Evolutionary conservation across 768 basidiomycete species (phyloP).

Genomic region (Suillus subalutaceus): DNA sequence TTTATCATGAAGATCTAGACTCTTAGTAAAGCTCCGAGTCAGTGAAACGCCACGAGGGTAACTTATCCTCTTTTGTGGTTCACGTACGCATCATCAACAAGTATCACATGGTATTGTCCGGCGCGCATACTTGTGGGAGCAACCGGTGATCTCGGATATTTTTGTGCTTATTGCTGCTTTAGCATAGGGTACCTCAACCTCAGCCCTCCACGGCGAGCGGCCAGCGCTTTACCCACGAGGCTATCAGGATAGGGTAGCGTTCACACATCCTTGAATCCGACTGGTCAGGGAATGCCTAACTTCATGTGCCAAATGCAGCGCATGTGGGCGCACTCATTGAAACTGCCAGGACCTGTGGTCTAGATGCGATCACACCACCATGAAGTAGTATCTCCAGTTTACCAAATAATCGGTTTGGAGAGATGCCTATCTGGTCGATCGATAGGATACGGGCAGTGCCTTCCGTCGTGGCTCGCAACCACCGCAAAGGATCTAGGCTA

Average conservation of each 20-base stretch:
- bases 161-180: background rate
- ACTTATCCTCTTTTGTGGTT: background rate
- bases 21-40: background rate
- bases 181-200: background rate
- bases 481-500: background rate
- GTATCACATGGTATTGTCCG: background rate
- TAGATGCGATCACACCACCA: too few species aligned
- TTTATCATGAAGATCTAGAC: background rate
- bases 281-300: background rate
- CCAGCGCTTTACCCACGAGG: background rate
- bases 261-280: background rate
- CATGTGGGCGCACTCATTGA: background rate
- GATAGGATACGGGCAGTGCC: background rate
- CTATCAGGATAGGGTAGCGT: background rate
- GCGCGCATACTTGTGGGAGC: background rate
- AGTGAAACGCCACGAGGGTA: background rate
- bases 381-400: background rate
- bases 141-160: background rate
- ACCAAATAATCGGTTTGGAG: background rate
- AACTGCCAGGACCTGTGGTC: background rate
- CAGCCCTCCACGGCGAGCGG: background rate
- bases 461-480: background rate
- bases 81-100: background rate
- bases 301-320: background rate
- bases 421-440: slow-evolving; percentile 1